Evolutionary conservation across 2,329 filamentous ascomycete species (phyloP).

Genomic region (Xylariaceae sp.): DNA sequence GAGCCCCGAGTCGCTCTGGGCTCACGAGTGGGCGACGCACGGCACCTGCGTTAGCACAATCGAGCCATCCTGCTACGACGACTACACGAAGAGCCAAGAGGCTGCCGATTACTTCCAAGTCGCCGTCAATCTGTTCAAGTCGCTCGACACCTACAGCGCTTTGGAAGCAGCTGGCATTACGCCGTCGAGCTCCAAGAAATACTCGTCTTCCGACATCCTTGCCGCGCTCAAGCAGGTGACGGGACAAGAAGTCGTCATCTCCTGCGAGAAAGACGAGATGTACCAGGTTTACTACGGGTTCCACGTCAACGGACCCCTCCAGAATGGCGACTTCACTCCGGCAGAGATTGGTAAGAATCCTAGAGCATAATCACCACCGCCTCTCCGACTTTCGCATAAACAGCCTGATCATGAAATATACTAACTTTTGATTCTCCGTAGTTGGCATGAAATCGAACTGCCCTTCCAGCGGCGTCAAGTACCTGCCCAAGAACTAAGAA

Average conservation of each 20-base stretch:
- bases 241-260: slow-evolving; percentile 52
- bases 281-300: slow-evolving; percentile 61
- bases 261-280: slow-evolving; percentile 47
- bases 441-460: slow-evolving; percentile 57
- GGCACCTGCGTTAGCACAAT: slow-evolving; percentile 70
- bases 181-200: slow-evolving; percentile 52
- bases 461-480: slow-evolving; percentile 58
- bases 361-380: background rate
- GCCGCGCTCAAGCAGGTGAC: slow-evolving; percentile 50
- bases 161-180: slow-evolving; percentile 58
- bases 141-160: slow-evolving; percentile 59
- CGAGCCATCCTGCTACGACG: slow-evolving; percentile 60
- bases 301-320: slow-evolving; percentile 55
- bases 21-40: slow-evolving; percentile 73
- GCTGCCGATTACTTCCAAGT: slow-evolving; percentile 66
- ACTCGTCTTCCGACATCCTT: slow-evolving; percentile 56
- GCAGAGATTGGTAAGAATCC: slow-evolving; percentile 29
- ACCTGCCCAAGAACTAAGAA: slow-evolving; percentile 52
- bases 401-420: background rate
- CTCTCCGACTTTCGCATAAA: background rate
- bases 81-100: slow-evolving; percentile 58
- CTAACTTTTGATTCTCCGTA: slow-evolving; percentile 33
- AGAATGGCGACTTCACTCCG: slow-evolving; percentile 58
- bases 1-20: slow-evolving; percentile 62
- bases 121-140: slow-evolving; percentile 62